Evolutionary conservation across 768 basidiomycete genomes (phyloP).

Genomic region (Serpula lacrymans): DNA sequence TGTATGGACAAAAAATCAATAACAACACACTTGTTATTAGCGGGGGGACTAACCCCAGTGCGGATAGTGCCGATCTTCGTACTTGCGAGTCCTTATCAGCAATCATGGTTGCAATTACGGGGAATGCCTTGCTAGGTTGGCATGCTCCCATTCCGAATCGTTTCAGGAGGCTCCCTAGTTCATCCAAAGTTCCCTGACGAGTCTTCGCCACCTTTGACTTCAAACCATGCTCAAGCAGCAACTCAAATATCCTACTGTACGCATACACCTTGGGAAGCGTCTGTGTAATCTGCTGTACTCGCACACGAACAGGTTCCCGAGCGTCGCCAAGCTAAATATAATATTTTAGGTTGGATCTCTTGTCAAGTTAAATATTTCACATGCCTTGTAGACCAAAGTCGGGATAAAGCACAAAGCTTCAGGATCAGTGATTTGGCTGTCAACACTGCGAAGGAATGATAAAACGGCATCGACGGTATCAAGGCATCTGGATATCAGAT

Average conservation of each 20-base stretch:
- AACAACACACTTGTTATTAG: too few relatives aligned
- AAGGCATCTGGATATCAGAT: slow-evolving; percentile 81
- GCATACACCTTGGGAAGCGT: slow-evolving; percentile 87
- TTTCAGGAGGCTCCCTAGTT: slow-evolving; percentile 72
- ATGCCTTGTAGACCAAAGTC: slow-evolving; percentile 84
- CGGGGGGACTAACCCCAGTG: slow-evolving; percentile 63
- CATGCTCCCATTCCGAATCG: slow-evolving; percentile 81
- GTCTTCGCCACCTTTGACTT: slow-evolving; percentile 91
- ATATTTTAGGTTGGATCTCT: background rate
- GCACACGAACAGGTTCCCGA: slow-evolving; percentile 72
- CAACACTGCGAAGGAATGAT: slow-evolving; percentile 64
- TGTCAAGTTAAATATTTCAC: slow-evolving; percentile 2
- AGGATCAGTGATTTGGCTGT: slow-evolving; percentile 78
- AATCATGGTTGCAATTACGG: slow-evolving; percentile 72
- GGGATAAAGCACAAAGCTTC: slow-evolving; percentile 90
- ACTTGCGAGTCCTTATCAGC: slow-evolving; percentile 88
- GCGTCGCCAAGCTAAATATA: slow-evolving; percentile 82
- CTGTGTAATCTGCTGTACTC: slow-evolving; percentile 84
- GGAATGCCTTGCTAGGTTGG: slow-evolving; percentile 78
- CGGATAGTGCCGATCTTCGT: slow-evolving; percentile 79
- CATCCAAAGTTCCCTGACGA: slow-evolving; percentile 82
- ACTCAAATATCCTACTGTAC: slow-evolving; percentile 86
- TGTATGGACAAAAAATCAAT: slow-evolving; percentile 27
- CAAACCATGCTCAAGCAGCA: slow-evolving; percentile 84
- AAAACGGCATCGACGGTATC: slow-evolving; percentile 82